phyloP scores from a whole-genome alignment of 73 alveolate genomes.

The Paraurostyla sp. region DNA sequence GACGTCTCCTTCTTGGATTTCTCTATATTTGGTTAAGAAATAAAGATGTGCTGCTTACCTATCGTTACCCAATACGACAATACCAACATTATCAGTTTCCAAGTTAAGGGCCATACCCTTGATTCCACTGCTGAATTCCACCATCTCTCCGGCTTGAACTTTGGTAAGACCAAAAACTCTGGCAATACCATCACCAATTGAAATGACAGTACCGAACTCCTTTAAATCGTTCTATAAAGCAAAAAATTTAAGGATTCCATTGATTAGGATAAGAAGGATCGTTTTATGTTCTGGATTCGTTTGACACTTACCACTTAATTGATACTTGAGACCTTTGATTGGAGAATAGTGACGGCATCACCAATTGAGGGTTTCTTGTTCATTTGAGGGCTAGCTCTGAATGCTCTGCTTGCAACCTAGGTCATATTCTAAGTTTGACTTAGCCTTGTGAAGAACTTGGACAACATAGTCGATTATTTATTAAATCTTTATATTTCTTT shows the following conservation, averaged over 20 bases:
- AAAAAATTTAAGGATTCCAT: constrained; percentile 1
- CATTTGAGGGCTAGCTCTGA: constrained; percentile 64
- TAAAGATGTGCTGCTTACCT: constrained; percentile 64
- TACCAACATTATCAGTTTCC: constrained; percentile 98
- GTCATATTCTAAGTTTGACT: constrained; percentile 55
- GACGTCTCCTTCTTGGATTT: constrained; percentile 91
- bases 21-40: constrained; percentile 59
- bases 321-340: constrained; percentile 74
- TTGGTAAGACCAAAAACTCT: constrained; percentile 96
- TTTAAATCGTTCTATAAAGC: constrained; percentile 80
- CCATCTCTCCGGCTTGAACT: constrained; percentile 99
- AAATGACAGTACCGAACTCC: constrained; percentile 96
- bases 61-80: constrained; percentile 97
- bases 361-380: constrained; percentile 75
- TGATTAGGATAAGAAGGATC: constrained; percentile 27
- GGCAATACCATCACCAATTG: constrained; percentile 98
- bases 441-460: constrained; percentile 65
- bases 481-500: constrained; percentile 55
- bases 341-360: constrained; percentile 80
- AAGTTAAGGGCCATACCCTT: constrained; percentile 98
- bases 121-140: constrained; percentile 96
- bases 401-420: constrained; percentile 48
- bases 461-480: constrained; percentile 65
- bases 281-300: constrained; percentile 6
- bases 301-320: constrained; percentile 67